phyloP scores from a whole-genome alignment of 2,329 filamentous ascomycete species.

The Pseudonectria buxi region DNA sequence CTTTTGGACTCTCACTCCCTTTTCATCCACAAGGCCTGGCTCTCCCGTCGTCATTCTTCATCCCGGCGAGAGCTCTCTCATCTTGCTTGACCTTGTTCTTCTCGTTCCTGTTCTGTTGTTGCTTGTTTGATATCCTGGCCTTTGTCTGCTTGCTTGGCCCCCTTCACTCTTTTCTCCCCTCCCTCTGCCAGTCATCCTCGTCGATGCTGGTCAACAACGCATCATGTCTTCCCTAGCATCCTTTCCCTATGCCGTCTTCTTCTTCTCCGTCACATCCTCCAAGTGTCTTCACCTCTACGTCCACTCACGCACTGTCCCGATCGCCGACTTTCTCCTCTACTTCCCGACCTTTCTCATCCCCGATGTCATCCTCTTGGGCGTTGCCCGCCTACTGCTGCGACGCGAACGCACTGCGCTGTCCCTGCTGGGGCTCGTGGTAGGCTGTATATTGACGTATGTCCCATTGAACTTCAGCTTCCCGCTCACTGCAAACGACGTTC shows the following conservation, averaged over 20 bases:
- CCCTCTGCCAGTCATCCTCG: too few relatives aligned
- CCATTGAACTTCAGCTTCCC: not conserved
- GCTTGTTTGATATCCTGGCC: too few relatives aligned
- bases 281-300: conserved; percentile 24
- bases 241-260: conserved; percentile 24
- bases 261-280: conserved; percentile 20
- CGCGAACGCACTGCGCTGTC: conserved; percentile 17
- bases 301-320: conserved; percentile 21
- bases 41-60: too few relatives aligned
- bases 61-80: too few relatives aligned
- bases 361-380: conserved; percentile 20
- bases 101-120: too few relatives aligned
- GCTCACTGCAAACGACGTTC: conserved; percentile 4
- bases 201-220: conserved; percentile 3
- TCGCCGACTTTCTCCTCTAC: conserved; percentile 23
- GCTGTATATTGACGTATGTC: conserved; percentile 21
- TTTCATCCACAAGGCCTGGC: too few relatives aligned
- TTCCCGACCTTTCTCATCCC: conserved; percentile 25
- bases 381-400: conserved; percentile 19
- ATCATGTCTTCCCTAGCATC: conserved; percentile 14
- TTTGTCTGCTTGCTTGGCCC: too few relatives aligned
- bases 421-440: conserved; percentile 14
- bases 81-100: too few relatives aligned
- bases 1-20: too few relatives aligned
- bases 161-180: too few relatives aligned